Evolutionary conservation across 148 eudicot genomes (phyloP), one percentile per base, ranked within the genome.

Genomic region (Camellia granthamiana): DNA sequence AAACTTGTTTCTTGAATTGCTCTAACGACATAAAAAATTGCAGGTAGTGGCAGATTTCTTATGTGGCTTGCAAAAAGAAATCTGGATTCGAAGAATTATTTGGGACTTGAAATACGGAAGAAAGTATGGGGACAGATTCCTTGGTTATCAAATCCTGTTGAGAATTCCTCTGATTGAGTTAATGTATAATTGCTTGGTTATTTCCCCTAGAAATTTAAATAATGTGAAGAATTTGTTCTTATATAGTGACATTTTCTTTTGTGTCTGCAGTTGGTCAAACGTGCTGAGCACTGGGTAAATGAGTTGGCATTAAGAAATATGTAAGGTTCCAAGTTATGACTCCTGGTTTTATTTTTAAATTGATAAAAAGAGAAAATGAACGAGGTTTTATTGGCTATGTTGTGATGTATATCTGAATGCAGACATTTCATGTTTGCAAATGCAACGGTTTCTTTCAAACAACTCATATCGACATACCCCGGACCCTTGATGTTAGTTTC

Each of bases 11-110:
- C 41, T 79, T 19, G 7, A 55, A 58, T 74, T 44, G 44, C 38
- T 67, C 65, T 75, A 47, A 65, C 51, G 62, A 4, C 44, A 43
- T 19, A n/a, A 60, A 7, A 8, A 59, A 58, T 88, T 56, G 74
- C 90, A 95, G 98, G 98, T 61, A 95, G 98, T 86, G 97, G 98
- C 64, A 91, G 98, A 86, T 95, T 95, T 83, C 91, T 95, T 59
- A 46, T 95, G 80, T 95, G 97, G 98, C 97, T 84, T 70, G 98
- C 97, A 18, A 92, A 95, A 87, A 87, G 83, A 81, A 90, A 91
- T 90, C 77, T 81, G 12, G 44, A 58, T 80, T 83, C 87, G 65
- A 89, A 72, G 68, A 95, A 95, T 88, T 93, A 89, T 85, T 82
- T 95, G 86, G 98, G 98, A 75, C 87, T 95, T 61, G 98, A 95